Base-by-base conservation (phyloP, 371 early-diverging fungal species). In the Mucor racemosus region DNA sequence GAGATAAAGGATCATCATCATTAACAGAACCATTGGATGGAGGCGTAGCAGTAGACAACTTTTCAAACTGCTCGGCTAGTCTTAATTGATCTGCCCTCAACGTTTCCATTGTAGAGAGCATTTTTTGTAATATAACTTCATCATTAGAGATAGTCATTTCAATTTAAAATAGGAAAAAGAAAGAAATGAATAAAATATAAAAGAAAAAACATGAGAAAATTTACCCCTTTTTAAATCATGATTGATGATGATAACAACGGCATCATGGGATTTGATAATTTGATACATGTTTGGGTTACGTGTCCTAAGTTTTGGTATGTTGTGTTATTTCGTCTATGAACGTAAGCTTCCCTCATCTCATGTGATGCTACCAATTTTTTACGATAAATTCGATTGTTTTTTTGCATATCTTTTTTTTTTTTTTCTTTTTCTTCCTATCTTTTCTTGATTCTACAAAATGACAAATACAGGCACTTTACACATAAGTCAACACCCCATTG, bases 401-500 rank as follows among this genome's bases (percentile, higher is more conserved):
- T 42, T 19, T 38, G 38, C 9, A 38, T 38, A 38, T 68, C 44
- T 56, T 68, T 65, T 64, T 53, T 56, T 71, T 35, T 55, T 59
- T 48, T 46, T 50, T 33, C 35, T 46, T 56, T 8, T 36, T 58
- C 44, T 61, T 72, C 59, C 69, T 66, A 61, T 68, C 65, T 59
- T n/a, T 54, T 67, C 39, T 57, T 64, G 41, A 13, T 60, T 50
- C 44, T 26, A 34, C 36, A 73, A 63, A 53, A 66, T 66, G 66
- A 66, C 66, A 40, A 19, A 39, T 3, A 66, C 67, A 19, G 13
- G 58, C 1, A 64, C 38, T 42, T 34, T 88, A 11, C 63, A 76
- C 54, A 70, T 84, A 50, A 83, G 87, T 66, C 60, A 64, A 46
- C 93, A 94, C 69, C 94, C 94, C 42, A 76, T 94, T 13, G 74